Base-by-base conservation (phyloP, 2,329 filamentous ascomycete species). In the Trichoderma guizhouense region DNA sequence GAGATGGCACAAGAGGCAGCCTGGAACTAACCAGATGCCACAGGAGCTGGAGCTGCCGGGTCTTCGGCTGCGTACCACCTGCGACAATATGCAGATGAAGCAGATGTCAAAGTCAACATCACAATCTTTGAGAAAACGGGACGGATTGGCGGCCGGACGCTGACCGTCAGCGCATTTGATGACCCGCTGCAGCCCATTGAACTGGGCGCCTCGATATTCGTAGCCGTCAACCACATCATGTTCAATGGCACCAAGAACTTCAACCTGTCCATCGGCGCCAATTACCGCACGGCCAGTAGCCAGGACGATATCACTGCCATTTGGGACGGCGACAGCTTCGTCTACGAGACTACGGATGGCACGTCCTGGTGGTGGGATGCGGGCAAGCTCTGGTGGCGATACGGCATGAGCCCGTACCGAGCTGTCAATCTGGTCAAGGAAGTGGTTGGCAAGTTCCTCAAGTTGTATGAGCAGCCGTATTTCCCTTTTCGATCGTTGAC, bases 171-270 rank as follows among this genome's bases (percentile, higher is more conserved):
- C 77, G 91, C 90, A 2, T 95, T 92, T 79, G 87, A 89, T 74
- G 86, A 95, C 76, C 84, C 90, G 2, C 74, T 83, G 0, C 84
- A 90, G 51, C 92, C 92, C 1, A 88, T 97, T 43, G 96, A 99
- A 80, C 85, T 98, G 1, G 96, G 96, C 18, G 96, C 93, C 12
- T 95, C 92, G 73, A 97, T 98, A 76, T 99, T 98, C 79, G 93
- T 98, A 58, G 81, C 91, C 63, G 88, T 92, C 57, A 99, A 98
- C 78, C 85, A 90, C 51, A 97, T 97, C 77, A 87, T 99, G 51
- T 89, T 91, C 76, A 90, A 92, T 69, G 92, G 94, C 1, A 90
- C 89, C 8, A 82, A 87, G 36, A 86, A 88, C 15, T 94, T 97
- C 78, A 89, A 89, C n/a, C 88, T 99, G 4, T 82, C 84, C 0